A percentile compares a stretch with the other conserved stretches of the same genome.
Conservation (phyloP, 148 eudicot genomes). For the Camellia sinensis region DNA sequence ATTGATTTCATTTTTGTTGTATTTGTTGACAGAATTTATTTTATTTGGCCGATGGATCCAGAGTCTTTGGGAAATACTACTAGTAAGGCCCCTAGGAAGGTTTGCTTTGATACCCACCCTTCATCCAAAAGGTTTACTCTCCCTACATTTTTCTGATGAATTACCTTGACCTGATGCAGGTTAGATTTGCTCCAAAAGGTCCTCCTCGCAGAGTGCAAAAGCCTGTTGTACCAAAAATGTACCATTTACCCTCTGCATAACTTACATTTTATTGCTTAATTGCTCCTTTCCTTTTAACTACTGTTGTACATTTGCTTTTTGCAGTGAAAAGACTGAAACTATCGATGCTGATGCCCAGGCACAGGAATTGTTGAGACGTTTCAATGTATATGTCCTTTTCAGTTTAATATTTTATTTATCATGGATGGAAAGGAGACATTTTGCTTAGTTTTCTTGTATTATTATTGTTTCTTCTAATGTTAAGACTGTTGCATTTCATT, state of each 20-base stretch:
- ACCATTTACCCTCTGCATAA: constrained; percentile 10
- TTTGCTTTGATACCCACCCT: constrained; percentile 10
- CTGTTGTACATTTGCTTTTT: constrained; percentile 13
- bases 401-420: neutral
- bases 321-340: constrained; percentile 67
- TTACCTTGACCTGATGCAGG: constrained; percentile 33
- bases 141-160: constrained; percentile 8
- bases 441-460: neutral
- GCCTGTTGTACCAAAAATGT: constrained; percentile 57
- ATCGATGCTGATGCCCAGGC: constrained; percentile 47
- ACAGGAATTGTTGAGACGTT: constrained; percentile 54
- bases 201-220: constrained; percentile 46
- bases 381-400: constrained; percentile 40
- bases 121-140: neutral
- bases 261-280: neutral
- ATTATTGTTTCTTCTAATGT: neutral
- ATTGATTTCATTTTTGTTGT: neutral
- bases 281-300: constrained; percentile 6
- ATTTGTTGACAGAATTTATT: constrained; percentile 5
- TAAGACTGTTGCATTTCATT: constrained; percentile 20
- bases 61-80: constrained; percentile 17
- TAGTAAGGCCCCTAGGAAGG: constrained; percentile 41
- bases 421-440: neutral
- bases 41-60: constrained; percentile 34
- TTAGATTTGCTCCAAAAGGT: constrained; percentile 68